Conservation (phyloP, 352 stramenopile species). For the Phytophthora chlamydospora region DNA sequence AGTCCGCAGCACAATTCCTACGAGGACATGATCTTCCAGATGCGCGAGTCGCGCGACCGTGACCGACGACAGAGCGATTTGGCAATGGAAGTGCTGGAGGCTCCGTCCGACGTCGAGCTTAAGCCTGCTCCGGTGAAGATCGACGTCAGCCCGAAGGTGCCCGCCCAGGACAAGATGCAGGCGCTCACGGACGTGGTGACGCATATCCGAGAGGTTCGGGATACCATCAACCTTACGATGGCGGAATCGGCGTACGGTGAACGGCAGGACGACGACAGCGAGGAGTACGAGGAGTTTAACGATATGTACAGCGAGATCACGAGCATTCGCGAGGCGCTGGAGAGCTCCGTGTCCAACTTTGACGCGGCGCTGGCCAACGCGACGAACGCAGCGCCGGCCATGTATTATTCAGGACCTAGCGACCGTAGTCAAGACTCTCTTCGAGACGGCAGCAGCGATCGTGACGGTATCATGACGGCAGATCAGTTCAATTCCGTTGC, state of each 20-base stretch:
- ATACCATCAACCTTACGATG: slow-evolving; percentile 74
- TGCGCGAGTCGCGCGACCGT: slow-evolving; percentile 58
- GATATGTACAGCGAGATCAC: slow-evolving; percentile 64
- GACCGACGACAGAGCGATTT: slow-evolving; percentile 50
- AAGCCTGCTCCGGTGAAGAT: slow-evolving; percentile 28
- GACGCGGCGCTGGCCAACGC: slow-evolving; percentile 51
- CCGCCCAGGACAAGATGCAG: slow-evolving; percentile 56
- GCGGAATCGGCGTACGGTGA: slow-evolving; percentile 49
- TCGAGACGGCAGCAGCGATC: slow-evolving; percentile 15
- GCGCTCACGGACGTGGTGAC: slow-evolving; percentile 65
- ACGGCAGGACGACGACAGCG: slow-evolving; percentile 40
- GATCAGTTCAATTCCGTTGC: slow-evolving; percentile 67
- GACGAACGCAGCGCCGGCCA: slow-evolving; percentile 39
- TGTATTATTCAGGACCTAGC: slow-evolving; percentile 42
- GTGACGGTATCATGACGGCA: slow-evolving; percentile 41
- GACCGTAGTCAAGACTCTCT: slow-evolving; percentile 31
- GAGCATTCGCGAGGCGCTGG: slow-evolving; percentile 58
- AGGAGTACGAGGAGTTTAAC: slow-evolving; percentile 42
- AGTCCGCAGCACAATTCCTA: slow-evolving; percentile 63
- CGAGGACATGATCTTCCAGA: slow-evolving; percentile 66
- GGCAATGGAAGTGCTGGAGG: slow-evolving; percentile 34
- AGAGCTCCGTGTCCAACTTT: slow-evolving; percentile 59
- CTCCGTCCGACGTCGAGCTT: slow-evolving; percentile 21
- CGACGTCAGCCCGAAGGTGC: slow-evolving; percentile 15
- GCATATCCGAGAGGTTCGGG: slow-evolving; percentile 66